A percentile compares a stretch with the other conserved stretches of the same genome.
These are phyloP conservation scores for Pichia californica DNA, from an alignment of 805 yeast genomes.

Conservation along the genomic window DNA sequence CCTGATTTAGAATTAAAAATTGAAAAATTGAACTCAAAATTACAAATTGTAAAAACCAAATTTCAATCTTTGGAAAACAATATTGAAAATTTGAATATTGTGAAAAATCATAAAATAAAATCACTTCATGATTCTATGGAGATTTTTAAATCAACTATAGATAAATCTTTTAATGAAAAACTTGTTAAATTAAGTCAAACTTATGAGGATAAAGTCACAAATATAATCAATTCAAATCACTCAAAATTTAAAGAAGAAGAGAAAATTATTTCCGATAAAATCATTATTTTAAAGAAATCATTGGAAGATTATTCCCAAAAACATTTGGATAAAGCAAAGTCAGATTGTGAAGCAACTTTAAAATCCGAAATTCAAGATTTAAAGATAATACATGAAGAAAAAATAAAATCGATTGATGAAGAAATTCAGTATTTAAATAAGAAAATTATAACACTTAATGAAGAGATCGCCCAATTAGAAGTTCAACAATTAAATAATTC, in stretches of 20 bases:
- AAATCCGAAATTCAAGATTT: neutral
- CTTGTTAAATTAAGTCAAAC: constrained; percentile 15
- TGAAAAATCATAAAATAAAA: constrained; percentile 22
- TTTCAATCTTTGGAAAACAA: constrained; percentile 28
- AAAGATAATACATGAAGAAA: neutral
- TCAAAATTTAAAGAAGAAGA: constrained; percentile 28
- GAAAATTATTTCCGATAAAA: constrained; percentile 13
- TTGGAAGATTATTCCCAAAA: constrained; percentile 4
- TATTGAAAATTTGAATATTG: constrained; percentile 20
- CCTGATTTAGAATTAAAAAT: constrained; percentile 24
- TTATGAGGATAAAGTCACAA: constrained; percentile 29
- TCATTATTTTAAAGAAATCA: constrained; percentile 13
- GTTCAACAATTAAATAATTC: too few species aligned
- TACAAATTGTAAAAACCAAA: constrained; percentile 13
- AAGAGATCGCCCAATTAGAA: too few species aligned
- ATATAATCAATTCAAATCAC: constrained; percentile 31
- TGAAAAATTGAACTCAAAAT: constrained; percentile 26
- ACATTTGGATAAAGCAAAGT: constrained; percentile 1
- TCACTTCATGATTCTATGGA: constrained; percentile 31
- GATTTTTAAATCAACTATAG: constrained; percentile 28
- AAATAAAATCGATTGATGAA: neutral
- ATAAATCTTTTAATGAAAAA: constrained; percentile 26
- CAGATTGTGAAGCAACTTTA: neutral
- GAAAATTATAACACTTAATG: neutral
- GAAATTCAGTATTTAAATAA: constrained; percentile 1